Percentiles rank a stretch among this genome's conserved stretches.
These are phyloP conservation scores for Setomelanomma holmii DNA, from an alignment of 2,329 filamentous ascomycete species.

Conservation along the genomic window DNA sequence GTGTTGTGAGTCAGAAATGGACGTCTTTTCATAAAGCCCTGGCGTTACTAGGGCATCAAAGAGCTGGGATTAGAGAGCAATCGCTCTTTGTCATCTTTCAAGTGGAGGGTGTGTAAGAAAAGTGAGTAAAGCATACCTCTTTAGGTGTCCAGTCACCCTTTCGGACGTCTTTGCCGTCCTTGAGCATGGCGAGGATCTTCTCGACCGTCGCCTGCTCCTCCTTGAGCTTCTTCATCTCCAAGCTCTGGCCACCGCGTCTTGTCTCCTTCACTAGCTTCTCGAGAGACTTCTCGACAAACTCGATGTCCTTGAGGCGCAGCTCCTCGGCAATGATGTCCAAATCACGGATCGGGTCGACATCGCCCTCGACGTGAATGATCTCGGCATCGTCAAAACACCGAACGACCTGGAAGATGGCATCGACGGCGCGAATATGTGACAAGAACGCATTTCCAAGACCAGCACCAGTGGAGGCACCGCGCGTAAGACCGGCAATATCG, in stretches of 20 bases:
- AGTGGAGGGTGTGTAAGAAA: slow-evolving; percentile 40
- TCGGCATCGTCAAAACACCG: slow-evolving; percentile 98
- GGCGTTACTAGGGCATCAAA: slow-evolving; percentile 86
- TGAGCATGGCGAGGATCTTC: slow-evolving; percentile 82
- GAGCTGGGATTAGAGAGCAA: slow-evolving; percentile 99
- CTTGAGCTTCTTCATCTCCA: slow-evolving; percentile 97
- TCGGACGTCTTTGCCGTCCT: slow-evolving; percentile 90
- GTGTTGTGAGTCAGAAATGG: slow-evolving; percentile 67
- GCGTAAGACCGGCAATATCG: slow-evolving; percentile 96
- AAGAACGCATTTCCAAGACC: slow-evolving; percentile 98
- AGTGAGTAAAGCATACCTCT: slow-evolving; percentile 73
- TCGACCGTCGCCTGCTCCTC: slow-evolving; percentile 94
- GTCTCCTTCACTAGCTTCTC: slow-evolving; percentile 95
- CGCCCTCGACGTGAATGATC: slow-evolving; percentile 99
- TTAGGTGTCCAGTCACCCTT: slow-evolving; percentile 90
- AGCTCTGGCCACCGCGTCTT: slow-evolving; percentile 86
- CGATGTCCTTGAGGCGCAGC: slow-evolving; percentile 96
- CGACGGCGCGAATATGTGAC: slow-evolving; percentile 97
- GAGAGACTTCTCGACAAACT: slow-evolving; percentile 95
- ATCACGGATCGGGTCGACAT: slow-evolving; percentile 94
- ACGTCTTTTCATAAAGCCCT: slow-evolving; percentile 89
- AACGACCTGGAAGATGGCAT: slow-evolving; percentile 97
- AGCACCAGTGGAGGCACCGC: slow-evolving; percentile 94
- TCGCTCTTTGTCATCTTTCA: slow-evolving; percentile 98
- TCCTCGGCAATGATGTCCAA: slow-evolving; percentile 97